These are phyloP conservation scores for Trypethelium eluteriae DNA, from an alignment of 495 filamentous ascomycete species.

Conservation along the genomic window DNA sequence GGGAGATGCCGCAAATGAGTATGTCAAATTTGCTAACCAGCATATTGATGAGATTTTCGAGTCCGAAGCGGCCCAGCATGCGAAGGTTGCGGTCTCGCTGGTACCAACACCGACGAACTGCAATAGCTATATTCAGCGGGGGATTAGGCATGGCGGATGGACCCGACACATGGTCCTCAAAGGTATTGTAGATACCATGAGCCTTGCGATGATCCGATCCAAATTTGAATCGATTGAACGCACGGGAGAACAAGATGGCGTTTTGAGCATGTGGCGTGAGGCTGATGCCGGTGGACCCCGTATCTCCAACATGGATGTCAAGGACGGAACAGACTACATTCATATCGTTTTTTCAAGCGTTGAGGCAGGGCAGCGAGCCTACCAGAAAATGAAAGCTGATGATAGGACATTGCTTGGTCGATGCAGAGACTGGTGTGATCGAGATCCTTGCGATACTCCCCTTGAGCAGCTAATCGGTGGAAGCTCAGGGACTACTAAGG, in stretches of 20 bases:
- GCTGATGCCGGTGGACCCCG: background rate
- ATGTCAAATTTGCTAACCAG: background rate
- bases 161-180: background rate
- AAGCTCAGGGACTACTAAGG: background rate
- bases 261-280: constrained; percentile 7
- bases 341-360: constrained; percentile 3
- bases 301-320: background rate
- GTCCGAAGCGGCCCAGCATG: background rate
- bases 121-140: background rate
- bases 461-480: background rate
- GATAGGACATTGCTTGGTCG: background rate
- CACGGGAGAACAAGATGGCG: background rate
- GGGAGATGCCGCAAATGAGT: background rate
- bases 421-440: background rate
- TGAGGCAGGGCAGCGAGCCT: background rate
- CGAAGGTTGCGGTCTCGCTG: background rate
- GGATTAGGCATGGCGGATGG: background rate
- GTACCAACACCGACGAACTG: background rate
- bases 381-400: background rate
- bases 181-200: background rate
- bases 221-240: background rate
- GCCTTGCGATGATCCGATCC: background rate
- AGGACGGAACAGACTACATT: constrained; percentile 2
- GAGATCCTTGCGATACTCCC: background rate
- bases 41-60: background rate